Evolutionary conservation across 805 yeast genomes (phyloP).

Genomic region (Myxozyma neglecta): DNA sequence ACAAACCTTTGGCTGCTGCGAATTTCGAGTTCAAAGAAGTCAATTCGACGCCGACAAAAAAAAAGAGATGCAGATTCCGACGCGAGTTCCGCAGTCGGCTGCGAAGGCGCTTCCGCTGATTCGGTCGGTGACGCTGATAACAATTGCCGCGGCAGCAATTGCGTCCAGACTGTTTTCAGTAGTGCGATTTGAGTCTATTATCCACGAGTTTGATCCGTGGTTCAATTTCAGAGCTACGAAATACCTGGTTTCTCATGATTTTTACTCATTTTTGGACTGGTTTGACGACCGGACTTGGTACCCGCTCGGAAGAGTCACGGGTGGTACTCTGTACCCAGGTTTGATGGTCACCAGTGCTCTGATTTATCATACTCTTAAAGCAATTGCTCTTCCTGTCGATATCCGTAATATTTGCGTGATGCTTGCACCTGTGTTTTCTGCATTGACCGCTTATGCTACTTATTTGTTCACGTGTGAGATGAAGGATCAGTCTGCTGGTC

Average conservation of each 20-base stretch:
- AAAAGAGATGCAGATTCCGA: not conserved
- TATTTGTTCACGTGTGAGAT: constrained; percentile 85
- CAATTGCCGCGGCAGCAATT: constrained; percentile 70
- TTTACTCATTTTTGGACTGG: constrained; percentile 93
- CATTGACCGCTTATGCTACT: constrained; percentile 86
- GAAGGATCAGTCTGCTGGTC: constrained; percentile 85
- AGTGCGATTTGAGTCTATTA: constrained; percentile 90
- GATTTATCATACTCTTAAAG: constrained; percentile 70
- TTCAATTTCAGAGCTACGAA: constrained; percentile 96
- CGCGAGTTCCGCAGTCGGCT: constrained; percentile 10
- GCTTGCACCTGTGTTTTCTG: constrained; percentile 95
- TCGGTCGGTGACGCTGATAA: constrained; percentile 16
- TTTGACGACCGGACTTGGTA: constrained; percentile 99
- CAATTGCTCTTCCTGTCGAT: constrained; percentile 78
- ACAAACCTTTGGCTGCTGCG: no score
- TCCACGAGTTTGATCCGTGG: constrained; percentile 95
- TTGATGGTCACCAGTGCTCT: constrained; percentile 96
- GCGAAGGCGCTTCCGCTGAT: constrained; percentile 20
- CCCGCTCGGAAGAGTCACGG: constrained; percentile 97
- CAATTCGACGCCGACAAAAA: not conserved
- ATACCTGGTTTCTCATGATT: constrained; percentile 78
- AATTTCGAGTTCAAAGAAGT: not conserved
- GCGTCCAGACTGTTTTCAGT: constrained; percentile 94
- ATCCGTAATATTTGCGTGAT: constrained; percentile 94
- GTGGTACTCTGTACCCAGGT: constrained; percentile 98